Evolutionary conservation across 2,329 filamentous ascomycete species (phyloP).

Genomic region (Pseudogymnoascus sp.): DNA sequence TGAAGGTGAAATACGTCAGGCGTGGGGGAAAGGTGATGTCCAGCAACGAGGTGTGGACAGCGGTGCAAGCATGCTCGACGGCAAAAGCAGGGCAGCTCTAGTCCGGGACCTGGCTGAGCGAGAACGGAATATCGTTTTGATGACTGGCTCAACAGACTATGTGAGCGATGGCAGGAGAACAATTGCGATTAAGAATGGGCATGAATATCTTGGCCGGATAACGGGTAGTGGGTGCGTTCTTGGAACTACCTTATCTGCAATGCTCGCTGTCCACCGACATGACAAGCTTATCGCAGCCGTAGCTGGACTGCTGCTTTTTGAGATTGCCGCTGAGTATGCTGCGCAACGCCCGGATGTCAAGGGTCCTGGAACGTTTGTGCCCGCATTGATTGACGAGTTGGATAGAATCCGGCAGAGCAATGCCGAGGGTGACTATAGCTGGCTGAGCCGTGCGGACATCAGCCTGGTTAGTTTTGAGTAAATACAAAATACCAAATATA

Average conservation of each 20-base stretch:
- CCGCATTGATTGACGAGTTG: constrained; percentile 72
- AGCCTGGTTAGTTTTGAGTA: background rate
- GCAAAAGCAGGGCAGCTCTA: constrained; percentile 51
- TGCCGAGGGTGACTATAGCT: constrained; percentile 39
- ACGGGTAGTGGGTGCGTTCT: constrained; percentile 81
- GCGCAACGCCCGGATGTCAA: constrained; percentile 62
- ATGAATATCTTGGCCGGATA: constrained; percentile 59
- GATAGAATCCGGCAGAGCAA: constrained; percentile 44
- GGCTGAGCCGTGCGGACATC: constrained; percentile 33
- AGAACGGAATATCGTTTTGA: constrained; percentile 65
- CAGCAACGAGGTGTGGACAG: constrained; percentile 84
- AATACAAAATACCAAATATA: background rate
- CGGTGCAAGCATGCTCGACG: constrained; percentile 45
- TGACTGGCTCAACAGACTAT: constrained; percentile 74
- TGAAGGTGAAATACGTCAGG: constrained; percentile 74
- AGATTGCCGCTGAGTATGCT: constrained; percentile 53
- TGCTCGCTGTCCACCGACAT: constrained; percentile 52
- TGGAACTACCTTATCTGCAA: constrained; percentile 72
- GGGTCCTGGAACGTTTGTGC: constrained; percentile 81
- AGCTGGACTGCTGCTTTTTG: constrained; percentile 68
- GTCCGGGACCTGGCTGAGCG: constrained; percentile 59
- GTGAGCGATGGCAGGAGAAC: constrained; percentile 66
- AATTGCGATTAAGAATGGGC: constrained; percentile 66
- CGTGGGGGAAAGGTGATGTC: constrained; percentile 49
- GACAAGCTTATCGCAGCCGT: constrained; percentile 67